Evolutionary conservation across 2,329 filamentous ascomycete species (phyloP).

Genomic region (Neopestalotiopsis clavispora): DNA sequence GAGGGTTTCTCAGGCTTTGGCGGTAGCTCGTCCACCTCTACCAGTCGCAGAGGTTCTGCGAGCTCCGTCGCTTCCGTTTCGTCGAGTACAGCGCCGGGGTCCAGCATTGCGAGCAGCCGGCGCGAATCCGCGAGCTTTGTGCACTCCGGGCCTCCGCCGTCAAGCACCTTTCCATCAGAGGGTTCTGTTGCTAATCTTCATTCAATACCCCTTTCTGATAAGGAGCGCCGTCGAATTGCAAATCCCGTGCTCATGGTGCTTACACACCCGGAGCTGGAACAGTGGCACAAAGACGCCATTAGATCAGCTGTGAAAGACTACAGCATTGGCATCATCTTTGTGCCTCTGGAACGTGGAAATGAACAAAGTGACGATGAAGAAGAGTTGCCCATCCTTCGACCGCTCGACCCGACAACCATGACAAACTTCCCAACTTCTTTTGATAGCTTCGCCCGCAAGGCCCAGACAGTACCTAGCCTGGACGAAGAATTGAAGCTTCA

Average conservation of each 20-base stretch:
- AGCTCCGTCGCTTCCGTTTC: conserved; percentile 27
- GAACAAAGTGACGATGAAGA: conserved; percentile 23
- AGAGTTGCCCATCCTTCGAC: conserved; percentile 30
- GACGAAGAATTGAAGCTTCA: conserved; percentile 29
- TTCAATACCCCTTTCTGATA: conserved; percentile 21
- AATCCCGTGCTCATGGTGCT: conserved; percentile 36
- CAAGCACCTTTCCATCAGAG: neutral
- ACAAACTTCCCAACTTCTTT: conserved; percentile 24
- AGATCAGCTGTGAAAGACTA: conserved; percentile 32
- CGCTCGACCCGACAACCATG: conserved; percentile 34
- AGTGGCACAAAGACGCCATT: conserved; percentile 34
- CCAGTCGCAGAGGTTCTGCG: conserved; percentile 29
- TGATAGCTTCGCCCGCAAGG: neutral
- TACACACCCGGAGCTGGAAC: conserved; percentile 35
- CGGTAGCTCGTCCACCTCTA: conserved; percentile 25
- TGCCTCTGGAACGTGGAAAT: conserved; percentile 26
- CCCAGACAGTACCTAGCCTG: conserved; percentile 12
- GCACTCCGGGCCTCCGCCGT: neutral
- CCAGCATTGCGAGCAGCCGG: conserved; percentile 9
- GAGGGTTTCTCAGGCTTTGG: conserved; percentile 37
- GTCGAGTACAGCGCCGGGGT: conserved; percentile 12
- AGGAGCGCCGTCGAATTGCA: conserved; percentile 23
- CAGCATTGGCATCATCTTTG: conserved; percentile 35
- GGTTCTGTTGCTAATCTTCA: neutral
- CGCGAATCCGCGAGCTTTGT: neutral